These are phyloP conservation scores for Penicillium sp. DNA, from an alignment of 2,329 filamentous ascomycete genomes.

Conservation along the genomic window DNA sequence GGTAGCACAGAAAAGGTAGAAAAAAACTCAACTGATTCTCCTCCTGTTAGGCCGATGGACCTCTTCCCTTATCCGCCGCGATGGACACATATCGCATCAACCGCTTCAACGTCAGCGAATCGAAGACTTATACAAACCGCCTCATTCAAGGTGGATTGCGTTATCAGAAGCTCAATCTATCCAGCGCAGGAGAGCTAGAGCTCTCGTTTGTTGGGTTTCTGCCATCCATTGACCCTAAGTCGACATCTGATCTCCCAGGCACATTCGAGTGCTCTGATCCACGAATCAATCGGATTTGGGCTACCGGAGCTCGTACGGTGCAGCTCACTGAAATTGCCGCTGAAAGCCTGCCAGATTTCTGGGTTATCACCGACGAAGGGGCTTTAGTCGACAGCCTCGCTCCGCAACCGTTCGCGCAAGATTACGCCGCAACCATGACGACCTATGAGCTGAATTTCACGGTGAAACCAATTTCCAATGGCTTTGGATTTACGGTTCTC, in stretches of 20 bases:
- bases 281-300: constrained; percentile 9
- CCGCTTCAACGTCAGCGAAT: constrained; percentile 28
- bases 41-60: constrained; percentile 17
- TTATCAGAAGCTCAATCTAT: constrained; percentile 36
- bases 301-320: constrained; percentile 9
- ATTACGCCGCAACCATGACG: constrained; percentile 4
- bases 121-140: constrained; percentile 23
- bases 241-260: constrained; percentile 5
- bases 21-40: background rate
- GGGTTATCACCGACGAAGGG: constrained; percentile 11
- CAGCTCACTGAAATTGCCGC: constrained; percentile 12
- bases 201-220: constrained; percentile 26
- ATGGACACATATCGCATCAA: constrained; percentile 37
- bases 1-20: background rate
- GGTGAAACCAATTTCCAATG: constrained; percentile 22
- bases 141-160: constrained; percentile 35
- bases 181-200: constrained; percentile 22
- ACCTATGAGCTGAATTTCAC: constrained; percentile 6
- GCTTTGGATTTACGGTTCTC: constrained; percentile 28
- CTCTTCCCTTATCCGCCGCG: constrained; percentile 30
- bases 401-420: constrained; percentile 7
- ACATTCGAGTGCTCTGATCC: constrained; percentile 12
- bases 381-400: constrained; percentile 10
- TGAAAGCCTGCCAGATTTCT: constrained; percentile 7
- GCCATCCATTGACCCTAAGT: constrained; percentile 4